Conservation (phyloP, 2,329 filamentous ascomycete species). For the Conoideocrella luteorostrata region DNA sequence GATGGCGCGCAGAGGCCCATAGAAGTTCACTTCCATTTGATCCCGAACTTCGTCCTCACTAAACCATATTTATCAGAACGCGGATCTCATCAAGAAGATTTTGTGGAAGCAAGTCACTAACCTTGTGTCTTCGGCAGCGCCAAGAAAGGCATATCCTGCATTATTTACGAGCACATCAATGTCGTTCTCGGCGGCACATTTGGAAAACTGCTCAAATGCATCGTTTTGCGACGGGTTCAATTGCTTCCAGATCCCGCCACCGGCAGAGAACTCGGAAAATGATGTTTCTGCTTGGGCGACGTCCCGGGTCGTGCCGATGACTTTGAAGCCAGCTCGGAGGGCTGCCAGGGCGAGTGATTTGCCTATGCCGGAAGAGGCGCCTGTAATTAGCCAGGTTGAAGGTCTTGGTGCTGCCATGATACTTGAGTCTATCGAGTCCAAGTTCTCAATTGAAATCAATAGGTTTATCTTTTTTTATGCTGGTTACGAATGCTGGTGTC, state of each 20-base stretch:
- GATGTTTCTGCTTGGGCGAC: neutral
- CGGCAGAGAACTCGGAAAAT: neutral
- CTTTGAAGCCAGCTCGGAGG: neutral
- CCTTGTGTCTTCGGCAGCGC: slow-evolving; percentile 1
- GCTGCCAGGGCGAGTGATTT: slow-evolving; percentile 1
- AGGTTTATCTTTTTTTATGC: neutral
- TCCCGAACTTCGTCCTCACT: slow-evolving; percentile 33
- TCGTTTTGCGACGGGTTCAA: neutral
- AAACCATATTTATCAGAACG: too few species aligned
- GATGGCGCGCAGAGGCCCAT: slow-evolving; percentile 40
- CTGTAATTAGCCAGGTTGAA: neutral
- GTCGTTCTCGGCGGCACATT: neutral
- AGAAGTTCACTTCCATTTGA: slow-evolving; percentile 42
- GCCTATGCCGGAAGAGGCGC: slow-evolving; percentile 1
- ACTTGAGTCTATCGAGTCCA: too few species aligned
- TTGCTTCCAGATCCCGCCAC: neutral
- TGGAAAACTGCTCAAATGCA: neutral
- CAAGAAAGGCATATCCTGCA: neutral
- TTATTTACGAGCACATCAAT: neutral
- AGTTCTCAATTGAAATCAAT: too few species aligned
- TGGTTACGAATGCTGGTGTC: too few species aligned
- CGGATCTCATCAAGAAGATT: too few species aligned
- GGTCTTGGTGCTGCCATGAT: too few species aligned
- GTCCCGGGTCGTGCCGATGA: slow-evolving; percentile 1
- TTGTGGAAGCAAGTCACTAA: neutral